Evolutionary conservation across 345 rosid genomes (phyloP), one percentile per base, ranked within the genome.

Genomic region (rapeseed (Brassica napus)): DNA sequence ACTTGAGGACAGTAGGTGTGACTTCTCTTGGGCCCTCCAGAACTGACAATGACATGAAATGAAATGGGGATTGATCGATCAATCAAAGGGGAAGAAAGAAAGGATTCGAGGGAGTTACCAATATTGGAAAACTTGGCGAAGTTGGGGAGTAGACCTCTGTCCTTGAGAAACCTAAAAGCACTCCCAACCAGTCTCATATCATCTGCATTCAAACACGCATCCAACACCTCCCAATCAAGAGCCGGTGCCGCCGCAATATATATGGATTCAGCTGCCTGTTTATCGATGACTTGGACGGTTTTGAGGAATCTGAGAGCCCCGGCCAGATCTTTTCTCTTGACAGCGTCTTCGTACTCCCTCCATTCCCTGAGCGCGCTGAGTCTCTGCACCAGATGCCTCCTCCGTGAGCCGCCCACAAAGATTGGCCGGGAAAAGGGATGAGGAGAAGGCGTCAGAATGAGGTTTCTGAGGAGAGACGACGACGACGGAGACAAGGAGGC

Each of bases 291-390:
- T 66, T 92, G 85, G 5, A 83, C 14, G 59, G 92, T 86, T 76
- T 84, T 92, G 84, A 94, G 86, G 81, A 89, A 89, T 71, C 92
- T 82, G 18, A 94, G 89, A 81, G 98, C 98, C 23, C 86, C 86
- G 9, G 90, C 90, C 5, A 91, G 90, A 88, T 94, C 97, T 83
- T 94, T 94, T 34, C 85, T 87, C 85, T 84, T 87, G 69, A 94
- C 90, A 2, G 98, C 98, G 14, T 92, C 97, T 75, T 92, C 96
- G 81, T 92, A 94, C 57, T 94, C 97, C 31, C 81, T 82, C 98
- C 96, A 94, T 73, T 89, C 94, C 68, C 83, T 82, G 10, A 93
- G 73, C 37, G 89, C 92, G 77, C 87, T 79, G n/a, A 83, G 77
- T 18, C 65, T 81, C 74, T 3, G 39, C 37, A 24, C 31, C 32